A percentile compares a stretch with the other conserved stretches of the same genome.
phyloP scores from a whole-genome alignment of 108 stramenopile species.

The Cylindrotheca fusiformis region DNA sequence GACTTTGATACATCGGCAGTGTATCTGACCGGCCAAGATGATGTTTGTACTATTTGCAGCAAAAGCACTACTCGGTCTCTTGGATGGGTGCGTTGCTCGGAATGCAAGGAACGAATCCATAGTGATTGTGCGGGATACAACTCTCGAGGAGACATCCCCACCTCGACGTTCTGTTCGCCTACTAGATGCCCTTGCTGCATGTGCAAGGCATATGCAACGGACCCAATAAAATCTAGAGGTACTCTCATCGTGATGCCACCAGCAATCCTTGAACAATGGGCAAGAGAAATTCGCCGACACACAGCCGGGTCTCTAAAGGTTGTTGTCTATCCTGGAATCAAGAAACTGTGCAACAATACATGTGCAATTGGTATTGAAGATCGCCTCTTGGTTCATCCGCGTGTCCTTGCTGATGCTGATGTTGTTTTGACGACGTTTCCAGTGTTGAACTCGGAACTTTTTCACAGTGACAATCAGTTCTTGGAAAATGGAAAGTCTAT shows the following conservation, averaged over 20 bases:
- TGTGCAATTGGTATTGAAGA: background rate
- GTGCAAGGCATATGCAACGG: constrained; percentile 1
- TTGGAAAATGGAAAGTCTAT: constrained; percentile 20
- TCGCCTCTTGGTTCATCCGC: constrained; percentile 45
- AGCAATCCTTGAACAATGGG: constrained; percentile 68
- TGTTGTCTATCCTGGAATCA: constrained; percentile 57
- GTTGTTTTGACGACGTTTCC: constrained; percentile 64
- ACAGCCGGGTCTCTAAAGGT: constrained; percentile 43
- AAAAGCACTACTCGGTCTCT: background rate
- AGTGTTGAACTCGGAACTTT: constrained; percentile 51
- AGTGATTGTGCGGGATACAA: constrained; percentile 25
- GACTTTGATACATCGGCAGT: background rate
- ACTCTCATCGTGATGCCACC: constrained; percentile 73
- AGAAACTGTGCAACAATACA: constrained; percentile 15
- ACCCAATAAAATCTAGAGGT: constrained; percentile 46
- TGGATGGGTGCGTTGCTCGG: constrained; percentile 15
- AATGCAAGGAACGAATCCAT: constrained; percentile 42
- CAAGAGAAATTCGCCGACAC: constrained; percentile 59
- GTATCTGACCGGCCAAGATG: background rate
- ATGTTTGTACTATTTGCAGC: background rate
- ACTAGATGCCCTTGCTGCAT: constrained; percentile 41
- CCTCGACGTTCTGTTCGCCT: constrained; percentile 1
- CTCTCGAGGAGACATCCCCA: background rate
- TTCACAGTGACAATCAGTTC: constrained; percentile 66
- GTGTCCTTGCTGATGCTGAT: constrained; percentile 58